Evolutionary conservation across 768 basidiomycete genomes (phyloP), one percentile per base, ranked within the genome.

Genomic region (Rhizopogon rudus): DNA sequence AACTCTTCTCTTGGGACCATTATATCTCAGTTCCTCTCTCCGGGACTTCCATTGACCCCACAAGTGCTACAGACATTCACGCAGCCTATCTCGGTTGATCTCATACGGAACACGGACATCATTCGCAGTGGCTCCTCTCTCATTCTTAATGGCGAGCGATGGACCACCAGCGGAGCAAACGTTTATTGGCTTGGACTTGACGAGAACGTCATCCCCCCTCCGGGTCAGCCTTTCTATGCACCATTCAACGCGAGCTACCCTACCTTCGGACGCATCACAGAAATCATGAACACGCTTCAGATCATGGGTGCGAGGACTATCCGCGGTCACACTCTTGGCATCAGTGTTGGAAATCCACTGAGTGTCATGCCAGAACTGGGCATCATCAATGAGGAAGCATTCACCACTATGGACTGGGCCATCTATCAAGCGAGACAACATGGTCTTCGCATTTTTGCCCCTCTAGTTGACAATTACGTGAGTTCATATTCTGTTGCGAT

Each of bases 131-230:
- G 43, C 31, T 52, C 50, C 35, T 29, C 40, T 39, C 35, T 56
- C 12, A 51, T 51, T 29, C 55, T 56, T 31, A 33, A 37, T 29
- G 39, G 13, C 42, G 20, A 16, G 51, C 59, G 42, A 17, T 53
- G 52, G 52, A 53, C 41, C n/a, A 20, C 43, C 7, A 52, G 55
- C 3, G 67, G 67, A 2, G 51, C 53, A 58, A 66, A 70, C 52
- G 63, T 69, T 29, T 69, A 70, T 60, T 70, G 69, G 69, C 61
- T 70, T 14, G 69, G 69, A 3, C 55, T 71, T 33, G 69, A 71
- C 45, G 69, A 71, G 56, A 71, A 69, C 46, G 67, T 69, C 40
- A 61, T 60, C 20, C 55, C 55, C 33, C 55, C 55, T 13, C 22
- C 50, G 5, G 56, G 52, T n/a, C 41, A 48, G 28, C 46, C 44